Conservation (phyloP, 345 rosid genomes). For the Lumnitzera littorea region DNA sequence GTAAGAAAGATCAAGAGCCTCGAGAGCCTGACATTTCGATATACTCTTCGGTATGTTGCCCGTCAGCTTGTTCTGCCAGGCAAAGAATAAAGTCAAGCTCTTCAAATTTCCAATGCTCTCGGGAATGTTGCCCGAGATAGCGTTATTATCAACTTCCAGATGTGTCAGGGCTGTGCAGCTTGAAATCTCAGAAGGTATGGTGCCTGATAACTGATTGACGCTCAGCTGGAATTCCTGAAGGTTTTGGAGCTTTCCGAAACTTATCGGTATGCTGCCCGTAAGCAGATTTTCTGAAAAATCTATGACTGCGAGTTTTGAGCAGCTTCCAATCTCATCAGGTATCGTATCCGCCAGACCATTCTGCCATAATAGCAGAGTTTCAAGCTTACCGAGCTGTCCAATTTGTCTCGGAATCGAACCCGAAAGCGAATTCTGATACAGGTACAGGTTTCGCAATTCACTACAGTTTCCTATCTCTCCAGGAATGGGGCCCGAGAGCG, state of each 20-base stretch:
- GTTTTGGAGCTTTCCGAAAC: constrained; percentile 31
- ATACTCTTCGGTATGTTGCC: constrained; percentile 69
- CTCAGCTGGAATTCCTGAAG: constrained; percentile 41
- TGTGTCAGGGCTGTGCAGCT: constrained; percentile 28
- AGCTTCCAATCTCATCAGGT: constrained; percentile 36
- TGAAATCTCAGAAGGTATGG: constrained; percentile 30
- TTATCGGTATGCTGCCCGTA: constrained; percentile 27
- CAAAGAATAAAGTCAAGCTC: constrained; percentile 74
- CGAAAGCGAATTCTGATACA: constrained; percentile 35
- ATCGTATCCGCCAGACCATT: constrained; percentile 35
- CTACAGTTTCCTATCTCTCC: constrained; percentile 39
- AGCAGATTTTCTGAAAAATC: constrained; percentile 41
- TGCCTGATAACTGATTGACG: constrained; percentile 31
- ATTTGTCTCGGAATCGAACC: constrained; percentile 32
- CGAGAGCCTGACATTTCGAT: constrained; percentile 62
- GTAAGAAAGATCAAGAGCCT: constrained; percentile 88
- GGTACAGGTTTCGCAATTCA: constrained; percentile 33
- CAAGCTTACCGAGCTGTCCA: constrained; percentile 33
- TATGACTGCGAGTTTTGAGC: constrained; percentile 29
- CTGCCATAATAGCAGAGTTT: constrained; percentile 29
- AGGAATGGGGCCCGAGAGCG: constrained; percentile 32
- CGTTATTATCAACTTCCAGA: constrained; percentile 75
- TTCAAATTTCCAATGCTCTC: constrained; percentile 44
- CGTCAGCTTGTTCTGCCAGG: constrained; percentile 83
- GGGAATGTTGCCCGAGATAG: constrained; percentile 75